Conservation (phyloP, 805 yeast genomes). For the Candida glaebosa region DNA sequence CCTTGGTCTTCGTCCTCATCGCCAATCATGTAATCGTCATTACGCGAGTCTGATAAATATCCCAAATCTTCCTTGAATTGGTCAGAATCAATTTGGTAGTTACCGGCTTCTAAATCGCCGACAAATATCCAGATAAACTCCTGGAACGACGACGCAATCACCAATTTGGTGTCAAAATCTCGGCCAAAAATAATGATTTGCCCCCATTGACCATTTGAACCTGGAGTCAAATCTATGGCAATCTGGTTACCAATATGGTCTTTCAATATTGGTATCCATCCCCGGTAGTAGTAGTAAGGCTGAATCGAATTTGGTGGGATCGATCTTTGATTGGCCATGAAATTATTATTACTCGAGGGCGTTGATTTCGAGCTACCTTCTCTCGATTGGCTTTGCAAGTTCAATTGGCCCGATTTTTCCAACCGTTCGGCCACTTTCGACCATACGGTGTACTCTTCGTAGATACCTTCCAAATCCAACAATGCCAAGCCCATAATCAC, state of each 20-base stretch:
- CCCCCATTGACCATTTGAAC: constrained; percentile 38
- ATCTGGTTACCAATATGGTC: constrained; percentile 43
- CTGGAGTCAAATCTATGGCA: constrained; percentile 41
- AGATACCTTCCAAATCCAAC: constrained; percentile 40
- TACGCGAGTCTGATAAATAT: constrained; percentile 33
- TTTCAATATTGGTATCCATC: constrained; percentile 41
- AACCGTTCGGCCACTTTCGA: constrained; percentile 37
- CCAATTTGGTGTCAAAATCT: constrained; percentile 42
- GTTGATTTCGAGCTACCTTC: not conserved
- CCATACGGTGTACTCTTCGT: constrained; percentile 42
- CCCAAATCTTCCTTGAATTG: constrained; percentile 31
- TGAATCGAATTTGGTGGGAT: constrained; percentile 38
- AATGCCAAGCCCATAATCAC: constrained; percentile 41
- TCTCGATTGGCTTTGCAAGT: not conserved
- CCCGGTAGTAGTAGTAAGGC: constrained; percentile 31
- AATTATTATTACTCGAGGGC: constrained; percentile 14
- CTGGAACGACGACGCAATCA: constrained; percentile 34
- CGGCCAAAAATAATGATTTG: constrained; percentile 43
- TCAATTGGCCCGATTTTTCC: constrained; percentile 17
- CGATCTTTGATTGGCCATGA: constrained; percentile 32
- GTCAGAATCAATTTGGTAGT: constrained; percentile 36
- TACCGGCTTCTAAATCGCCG: constrained; percentile 40
- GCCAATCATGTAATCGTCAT: constrained; percentile 41
- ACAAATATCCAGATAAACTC: constrained; percentile 39
- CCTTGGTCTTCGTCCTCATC: constrained; percentile 46